Evolutionary conservation across 805 yeast species (phyloP), one percentile per base, ranked within the genome.

Genomic region (Cyberlindnera amylophila): DNA sequence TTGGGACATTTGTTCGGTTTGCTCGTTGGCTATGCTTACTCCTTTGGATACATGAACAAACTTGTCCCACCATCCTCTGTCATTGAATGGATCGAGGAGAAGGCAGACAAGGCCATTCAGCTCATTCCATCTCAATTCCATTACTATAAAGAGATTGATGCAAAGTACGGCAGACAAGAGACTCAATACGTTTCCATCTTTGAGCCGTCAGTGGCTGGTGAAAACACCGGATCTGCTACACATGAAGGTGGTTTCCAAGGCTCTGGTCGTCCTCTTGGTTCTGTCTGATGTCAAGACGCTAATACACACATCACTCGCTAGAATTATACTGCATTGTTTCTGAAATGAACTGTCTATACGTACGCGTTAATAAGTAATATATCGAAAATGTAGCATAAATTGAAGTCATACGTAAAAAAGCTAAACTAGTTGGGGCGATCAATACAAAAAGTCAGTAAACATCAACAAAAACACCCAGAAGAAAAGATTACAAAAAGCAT

Each of bases 1-100:
- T 66, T 82, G 51, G 93, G 95, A 26, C 95, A 87, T 59, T 65
- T 78, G 42, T 72, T 83, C 31, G 91, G 86, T 4, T 64, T 85
- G 32, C 46, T 72, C 4, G 70, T 81, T 11, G 96, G 96, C 9
- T 83, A 74, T 59, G 70, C 76, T 6, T 67, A 82, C 54, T 81
- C 74, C 4, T 63, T 64, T 49, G 87, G 81, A 12, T 71, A 75
- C 50, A 66, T 87, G 42, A 70, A 70, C 28, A 64, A 71, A 37
- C 62, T 87, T 45, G 70, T 71, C 34, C 95, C 93, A 12, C 86
- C 89, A 7, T 73, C 82, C 34, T 69, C 76, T 50, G 57, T 78
- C 3, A 74, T 86, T 9, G 74, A 77, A 46, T 78, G 70, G 63
- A 82, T 86, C 41, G 96, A 88, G 64, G 42, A 52, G 12, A 75